Base-by-base conservation (phyloP, 129 eudicot species). In the Tanacetum coccineum region DNA sequence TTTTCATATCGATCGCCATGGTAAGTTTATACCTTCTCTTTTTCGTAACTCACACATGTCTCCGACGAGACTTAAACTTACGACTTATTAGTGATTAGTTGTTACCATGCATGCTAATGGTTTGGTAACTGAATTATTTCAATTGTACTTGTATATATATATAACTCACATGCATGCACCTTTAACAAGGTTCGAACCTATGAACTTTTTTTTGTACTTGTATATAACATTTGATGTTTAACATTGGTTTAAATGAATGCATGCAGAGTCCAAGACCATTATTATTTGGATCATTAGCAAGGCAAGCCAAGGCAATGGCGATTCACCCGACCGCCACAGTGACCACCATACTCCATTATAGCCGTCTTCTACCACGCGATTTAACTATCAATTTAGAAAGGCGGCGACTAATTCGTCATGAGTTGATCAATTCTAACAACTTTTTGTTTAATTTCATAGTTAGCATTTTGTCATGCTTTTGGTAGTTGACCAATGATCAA, bases 341-440 rank as follows among this genome's bases (percentile, higher is more conserved):
- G 4, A 67, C 85, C n/a, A 85, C 87, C 20, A 64, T 85, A 40
- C 67, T 85, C 55, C 80, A 79, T 44, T 68, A 70, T 82, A 67
- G 85, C 45, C 52, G 70, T 49, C 80, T 66, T 9, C 85, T 85
- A 1, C 85, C 92, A 14, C 74, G 76, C 12, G 76, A 68, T 30
- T 69, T 74, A 9, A 39, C 39, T 0, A 45, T 57, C 0, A 59
- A 53, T 52, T 72, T 75, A 69, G 73, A 67, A n/a, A 66, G 74
- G 18, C 64, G 65, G 4, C 62, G 81, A 12, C 45, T 79, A 54
- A 77, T 85, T 72, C 81, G 75, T 11, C 72, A 48, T 19, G 82
- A 81, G n/a, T 45, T 79, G 67, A n/a, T 85, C 2, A 56, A 70
- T 30, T 66, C 8, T 4, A 58, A 36, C 13, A 76, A 73, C 32